Conservation (phyloP, 345 rosid genomes). For the Ricinus communis region DNA sequence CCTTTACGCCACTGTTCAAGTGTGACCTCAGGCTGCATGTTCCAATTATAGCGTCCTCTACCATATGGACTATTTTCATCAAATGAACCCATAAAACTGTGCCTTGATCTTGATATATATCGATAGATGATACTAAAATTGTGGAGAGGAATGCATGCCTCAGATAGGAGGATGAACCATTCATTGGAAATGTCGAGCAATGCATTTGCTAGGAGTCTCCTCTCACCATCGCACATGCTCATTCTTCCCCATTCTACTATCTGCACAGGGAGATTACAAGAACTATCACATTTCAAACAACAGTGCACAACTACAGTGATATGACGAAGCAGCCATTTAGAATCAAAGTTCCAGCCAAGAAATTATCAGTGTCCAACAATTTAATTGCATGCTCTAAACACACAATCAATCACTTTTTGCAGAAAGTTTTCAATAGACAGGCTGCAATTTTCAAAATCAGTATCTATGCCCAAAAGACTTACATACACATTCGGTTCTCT, state of each 20-base stretch:
- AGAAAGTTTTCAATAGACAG: constrained; percentile 1
- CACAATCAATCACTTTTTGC: not conserved
- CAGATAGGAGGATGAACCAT: constrained; percentile 86
- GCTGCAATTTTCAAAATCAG: no score
- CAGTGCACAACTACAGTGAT: not conserved
- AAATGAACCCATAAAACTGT: constrained; percentile 78
- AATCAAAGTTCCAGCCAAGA: not conserved
- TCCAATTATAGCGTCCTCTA: constrained; percentile 65
- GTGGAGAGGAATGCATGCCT: constrained; percentile 83
- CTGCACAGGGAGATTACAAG: constrained; percentile 31
- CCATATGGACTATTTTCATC: constrained; percentile 80
- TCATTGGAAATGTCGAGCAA: constrained; percentile 83
- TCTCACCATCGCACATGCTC: constrained; percentile 96
- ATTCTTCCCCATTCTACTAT: constrained; percentile 84
- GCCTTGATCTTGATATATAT: constrained; percentile 56
- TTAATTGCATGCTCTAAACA: not conserved
- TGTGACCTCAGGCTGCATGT: constrained; percentile 66
- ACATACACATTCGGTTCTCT: not conserved
- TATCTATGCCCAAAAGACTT: no score
- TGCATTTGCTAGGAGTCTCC: constrained; percentile 85
- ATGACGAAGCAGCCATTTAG: not conserved
- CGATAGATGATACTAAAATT: constrained; percentile 61
- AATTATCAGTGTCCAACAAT: not conserved
- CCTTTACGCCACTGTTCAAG: constrained; percentile 92
- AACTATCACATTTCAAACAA: not conserved